A percentile compares a stretch with the other conserved stretches of the same genome.
These are phyloP conservation scores for Paspalum vaginatum DNA, from an alignment of 176 grass and related monocot species.

Conservation along the genomic window DNA sequence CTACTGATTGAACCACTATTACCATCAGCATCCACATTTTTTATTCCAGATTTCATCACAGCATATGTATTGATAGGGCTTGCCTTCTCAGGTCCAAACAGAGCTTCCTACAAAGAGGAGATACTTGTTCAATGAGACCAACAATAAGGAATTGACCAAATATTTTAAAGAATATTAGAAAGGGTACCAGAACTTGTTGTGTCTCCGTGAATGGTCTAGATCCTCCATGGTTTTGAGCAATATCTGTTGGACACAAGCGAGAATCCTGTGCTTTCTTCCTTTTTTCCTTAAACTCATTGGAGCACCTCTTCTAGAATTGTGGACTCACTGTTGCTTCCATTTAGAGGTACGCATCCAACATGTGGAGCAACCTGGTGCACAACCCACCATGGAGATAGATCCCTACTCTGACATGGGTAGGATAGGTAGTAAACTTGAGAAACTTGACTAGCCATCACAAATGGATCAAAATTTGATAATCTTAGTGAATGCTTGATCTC, in stretches of 20 bases:
- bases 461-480: no score
- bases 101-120: neutral
- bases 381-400: no score
- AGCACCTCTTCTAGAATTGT: no score
- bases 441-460: no score
- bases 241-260: neutral
- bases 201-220: neutral
- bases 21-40: neutral
- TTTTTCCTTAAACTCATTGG: no score
- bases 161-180: neutral
- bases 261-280: no score
- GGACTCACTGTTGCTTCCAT: no score
- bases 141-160: neutral
- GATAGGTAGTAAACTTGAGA: no score
- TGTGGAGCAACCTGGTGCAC: no score
- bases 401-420: no score
- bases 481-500: no score
- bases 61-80: neutral
- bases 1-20: neutral
- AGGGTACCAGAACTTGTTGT: neutral
- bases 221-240: conserved; percentile 17
- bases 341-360: no score
- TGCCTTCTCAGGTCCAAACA: neutral
- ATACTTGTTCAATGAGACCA: neutral
- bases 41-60: neutral